A percentile compares a stretch with the other conserved stretches of the same genome.
Evolutionary conservation across 1,284 basidiomycete genomes (phyloP).

Genomic region (Rhodotorula sp.): DNA sequence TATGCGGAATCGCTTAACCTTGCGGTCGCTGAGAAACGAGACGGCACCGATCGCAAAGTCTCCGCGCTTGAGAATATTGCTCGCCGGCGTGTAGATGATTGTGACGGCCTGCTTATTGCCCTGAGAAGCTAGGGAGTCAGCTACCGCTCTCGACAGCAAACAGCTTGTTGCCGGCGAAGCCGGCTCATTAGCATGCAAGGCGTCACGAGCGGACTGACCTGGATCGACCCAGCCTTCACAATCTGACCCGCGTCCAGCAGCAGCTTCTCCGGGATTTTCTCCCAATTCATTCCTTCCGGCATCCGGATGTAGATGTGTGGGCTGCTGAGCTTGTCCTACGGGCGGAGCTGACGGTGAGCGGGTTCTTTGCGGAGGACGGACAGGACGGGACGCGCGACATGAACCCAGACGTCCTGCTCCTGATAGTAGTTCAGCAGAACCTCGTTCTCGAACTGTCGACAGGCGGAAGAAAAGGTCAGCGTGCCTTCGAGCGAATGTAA

Average conservation of each 20-base stretch:
- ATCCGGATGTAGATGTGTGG: conserved; percentile 29
- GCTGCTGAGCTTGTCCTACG: conserved; percentile 2
- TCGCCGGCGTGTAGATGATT: conserved; percentile 77
- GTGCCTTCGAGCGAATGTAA: too few species aligned
- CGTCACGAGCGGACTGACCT: conserved; percentile 2
- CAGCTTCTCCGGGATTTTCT: conserved; percentile 74
- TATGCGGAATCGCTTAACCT: conserved; percentile 65
- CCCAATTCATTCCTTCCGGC: conserved; percentile 69
- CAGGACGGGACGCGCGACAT: not conserved
- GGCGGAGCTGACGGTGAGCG: conserved; percentile 7
- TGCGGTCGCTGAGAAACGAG: conserved; percentile 85
- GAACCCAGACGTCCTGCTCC: conserved; percentile 54
- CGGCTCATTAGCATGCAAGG: too few species aligned
- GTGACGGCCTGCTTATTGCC: conserved; percentile 67
- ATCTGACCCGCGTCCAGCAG: conserved; percentile 83
- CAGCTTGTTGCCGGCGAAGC: not conserved
- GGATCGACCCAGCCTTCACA: conserved; percentile 94
- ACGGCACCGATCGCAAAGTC: conserved; percentile 96
- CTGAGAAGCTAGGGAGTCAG: not conserved
- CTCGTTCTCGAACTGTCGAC: conserved; percentile 58
- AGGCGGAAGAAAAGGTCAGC: conserved; percentile 44
- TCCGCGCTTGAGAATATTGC: conserved; percentile 73
- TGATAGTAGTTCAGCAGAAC: conserved; percentile 14
- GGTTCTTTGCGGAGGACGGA: too few species aligned
- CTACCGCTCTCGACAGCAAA: too few species aligned